Base-by-base conservation (phyloP, 139 green algal genomes). In the Nannochloris sp. region DNA sequence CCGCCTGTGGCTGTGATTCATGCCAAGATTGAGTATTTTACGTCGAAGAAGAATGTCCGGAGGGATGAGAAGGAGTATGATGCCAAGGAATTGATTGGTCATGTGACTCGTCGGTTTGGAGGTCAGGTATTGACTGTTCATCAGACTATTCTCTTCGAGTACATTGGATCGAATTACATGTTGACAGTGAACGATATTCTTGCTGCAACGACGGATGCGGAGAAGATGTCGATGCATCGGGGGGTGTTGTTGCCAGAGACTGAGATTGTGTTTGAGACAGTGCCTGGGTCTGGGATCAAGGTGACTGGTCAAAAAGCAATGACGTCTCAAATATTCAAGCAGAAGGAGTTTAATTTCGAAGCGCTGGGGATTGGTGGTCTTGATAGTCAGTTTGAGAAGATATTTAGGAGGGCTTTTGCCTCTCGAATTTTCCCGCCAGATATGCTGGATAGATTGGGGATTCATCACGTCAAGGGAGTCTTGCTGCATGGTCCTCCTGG, bases 281-380 rank as follows among this genome's bases (percentile, higher is more conserved):
- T 13, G n/a, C 59, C 51, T 31, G 67, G 56, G 12, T 61, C 61
- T 36, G 69, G 67, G 9, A 71, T 96, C 56, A 92, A 91, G 61
- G 79, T 96, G 20, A 61, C 53, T 3, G 86, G 86, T n/a, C 88
- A 95, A 73, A 59, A 51, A 16, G 17, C 29, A 55, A 79, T 83
- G 49, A 67, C 78, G 14, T 69, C 73, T 16, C 85, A 95, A 76
- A 81, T 99, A 49, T 98, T 98, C 82, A 97, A 95, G 76, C 59
- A 70, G 14, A 95, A 94, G 65, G 88, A 91, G 60, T 85, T 98
- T 69, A 93, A 91, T 70, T 98, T 99, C 73, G 78, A 95, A 71
- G 85, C 87, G 73, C 83, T 99, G 58, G 94, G 94, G 49, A 99
- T 99, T 66, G 93, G 93, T 23, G 93, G 93, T 37, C 71, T 98